These are phyloP conservation scores for Cucurbitaria berberidis DNA, from an alignment of 2,329 filamentous ascomycete genomes.

Conservation along the genomic window DNA sequence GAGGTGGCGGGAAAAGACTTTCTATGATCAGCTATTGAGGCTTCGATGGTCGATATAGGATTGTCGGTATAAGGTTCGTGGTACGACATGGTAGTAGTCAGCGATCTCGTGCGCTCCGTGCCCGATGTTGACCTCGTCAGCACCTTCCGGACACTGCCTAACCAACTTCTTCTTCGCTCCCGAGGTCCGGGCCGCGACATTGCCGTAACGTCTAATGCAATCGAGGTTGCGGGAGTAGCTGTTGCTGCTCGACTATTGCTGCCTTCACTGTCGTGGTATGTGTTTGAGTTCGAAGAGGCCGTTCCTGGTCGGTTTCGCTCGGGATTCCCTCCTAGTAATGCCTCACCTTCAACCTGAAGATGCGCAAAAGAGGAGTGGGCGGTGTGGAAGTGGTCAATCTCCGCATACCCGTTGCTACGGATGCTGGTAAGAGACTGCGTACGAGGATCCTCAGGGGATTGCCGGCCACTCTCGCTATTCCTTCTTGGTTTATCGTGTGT, in stretches of 20 bases:
- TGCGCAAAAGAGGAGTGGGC: constrained; percentile 57
- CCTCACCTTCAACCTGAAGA: constrained; percentile 59
- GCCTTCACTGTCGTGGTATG: constrained; percentile 30
- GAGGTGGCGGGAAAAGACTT: constrained; percentile 29
- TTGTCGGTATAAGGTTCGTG: constrained; percentile 41
- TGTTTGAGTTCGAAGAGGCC: constrained; percentile 35
- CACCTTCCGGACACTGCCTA: constrained; percentile 47
- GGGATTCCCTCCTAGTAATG: constrained; percentile 55
- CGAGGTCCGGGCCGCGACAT: constrained; percentile 18
- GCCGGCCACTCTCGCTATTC: constrained; percentile 24
- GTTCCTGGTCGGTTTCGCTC: constrained; percentile 41
- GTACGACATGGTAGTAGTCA: constrained; percentile 30
- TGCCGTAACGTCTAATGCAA: constrained; percentile 23
- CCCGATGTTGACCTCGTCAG: constrained; percentile 38
- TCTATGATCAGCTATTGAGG: constrained; percentile 11
- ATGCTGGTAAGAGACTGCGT: constrained; percentile 45
- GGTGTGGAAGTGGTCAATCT: constrained; percentile 59
- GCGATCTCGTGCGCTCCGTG: constrained; percentile 35
- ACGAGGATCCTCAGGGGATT: constrained; percentile 28
- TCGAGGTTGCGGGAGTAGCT: constrained; percentile 35
- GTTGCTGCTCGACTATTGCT: constrained; percentile 32
- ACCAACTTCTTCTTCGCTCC: constrained; percentile 44
- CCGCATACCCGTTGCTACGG: constrained; percentile 45
- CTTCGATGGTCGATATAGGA: constrained; percentile 19
- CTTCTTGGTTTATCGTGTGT: constrained; percentile 25